These are phyloP conservation scores for Vanrija sp. DNA, from an alignment of 1,284 basidiomycete species.

Conservation along the genomic window DNA sequence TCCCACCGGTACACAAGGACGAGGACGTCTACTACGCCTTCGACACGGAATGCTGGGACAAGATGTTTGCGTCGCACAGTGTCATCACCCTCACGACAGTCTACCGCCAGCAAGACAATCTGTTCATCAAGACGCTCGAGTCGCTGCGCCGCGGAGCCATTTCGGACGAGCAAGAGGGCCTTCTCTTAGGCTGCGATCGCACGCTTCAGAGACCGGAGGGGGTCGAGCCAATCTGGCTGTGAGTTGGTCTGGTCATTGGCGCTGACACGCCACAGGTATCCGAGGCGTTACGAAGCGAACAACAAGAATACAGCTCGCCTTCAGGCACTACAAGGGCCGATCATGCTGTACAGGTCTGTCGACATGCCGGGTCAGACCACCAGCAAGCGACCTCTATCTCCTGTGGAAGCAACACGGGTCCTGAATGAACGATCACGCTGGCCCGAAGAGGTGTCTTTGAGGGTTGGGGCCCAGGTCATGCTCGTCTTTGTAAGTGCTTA, in stretches of 20 bases:
- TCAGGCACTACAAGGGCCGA: slow-evolving; percentile 11
- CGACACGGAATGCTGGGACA: slow-evolving; percentile 30
- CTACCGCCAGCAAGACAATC: slow-evolving; percentile 59
- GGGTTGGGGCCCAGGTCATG: slow-evolving; percentile 41
- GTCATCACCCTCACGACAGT: slow-evolving; percentile 63
- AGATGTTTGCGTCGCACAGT: slow-evolving; percentile 19
- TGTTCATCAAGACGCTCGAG: slow-evolving; percentile 44
- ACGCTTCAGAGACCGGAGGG: slow-evolving; percentile 28
- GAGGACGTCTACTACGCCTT: slow-evolving; percentile 47
- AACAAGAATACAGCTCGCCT: slow-evolving; percentile 26
- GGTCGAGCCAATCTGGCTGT: slow-evolving; percentile 39
- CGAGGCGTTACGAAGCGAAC: slow-evolving; percentile 25
- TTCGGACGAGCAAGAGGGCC: slow-evolving; percentile 10
- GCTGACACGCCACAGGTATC: slow-evolving; percentile 3
- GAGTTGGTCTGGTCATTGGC: slow-evolving; percentile 1
- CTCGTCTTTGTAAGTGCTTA: slow-evolving; percentile 28
- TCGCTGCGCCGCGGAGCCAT: slow-evolving; percentile 34
- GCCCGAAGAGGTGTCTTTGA: slow-evolving; percentile 24
- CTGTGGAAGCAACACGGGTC: slow-evolving; percentile 20
- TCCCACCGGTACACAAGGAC: slow-evolving; percentile 79
- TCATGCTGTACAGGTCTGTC: slow-evolving; percentile 13
- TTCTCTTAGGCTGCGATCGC: slow-evolving; percentile 21
- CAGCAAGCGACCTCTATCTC: slow-evolving; percentile 11
- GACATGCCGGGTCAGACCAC: slow-evolving; percentile 27
- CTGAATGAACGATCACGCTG: slow-evolving; percentile 32